Conservation (phyloP, 225 moss, liverwort and hornwort genomes). For the Antitrichia curtipendula region DNA sequence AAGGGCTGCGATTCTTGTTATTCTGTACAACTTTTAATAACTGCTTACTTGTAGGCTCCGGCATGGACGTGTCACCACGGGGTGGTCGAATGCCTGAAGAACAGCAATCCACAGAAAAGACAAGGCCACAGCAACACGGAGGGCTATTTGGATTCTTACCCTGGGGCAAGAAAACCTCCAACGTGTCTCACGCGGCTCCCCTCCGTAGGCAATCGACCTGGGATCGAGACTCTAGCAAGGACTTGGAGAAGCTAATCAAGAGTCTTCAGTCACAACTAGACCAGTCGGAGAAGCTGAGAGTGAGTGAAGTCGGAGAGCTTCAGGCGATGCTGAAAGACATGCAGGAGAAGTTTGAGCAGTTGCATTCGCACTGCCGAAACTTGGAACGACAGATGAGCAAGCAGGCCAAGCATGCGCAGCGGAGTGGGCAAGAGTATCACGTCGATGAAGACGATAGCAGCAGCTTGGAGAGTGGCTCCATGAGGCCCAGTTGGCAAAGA, state of each 20-base stretch:
- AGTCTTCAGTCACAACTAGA: slow-evolving; percentile 25
- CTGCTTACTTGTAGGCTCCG: slow-evolving; percentile 1
- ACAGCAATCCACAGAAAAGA: background rate
- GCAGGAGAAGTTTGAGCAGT: slow-evolving; percentile 26
- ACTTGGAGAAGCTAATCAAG: slow-evolving; percentile 6
- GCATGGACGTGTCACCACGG: slow-evolving; percentile 11
- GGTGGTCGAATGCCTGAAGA: background rate
- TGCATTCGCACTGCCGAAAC: slow-evolving; percentile 31
- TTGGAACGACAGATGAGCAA: slow-evolving; percentile 24
- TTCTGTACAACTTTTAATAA: background rate
- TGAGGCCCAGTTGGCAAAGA: background rate
- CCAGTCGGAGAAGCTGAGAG: slow-evolving; percentile 17
- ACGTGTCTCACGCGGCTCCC: background rate
- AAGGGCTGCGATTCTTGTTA: background rate
- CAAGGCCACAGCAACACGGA: background rate
- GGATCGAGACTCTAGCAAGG: slow-evolving; percentile 11
- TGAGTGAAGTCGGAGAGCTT: slow-evolving; percentile 17
- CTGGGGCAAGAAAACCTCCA: slow-evolving; percentile 28
- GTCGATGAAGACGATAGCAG: slow-evolving; percentile 31
- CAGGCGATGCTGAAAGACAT: slow-evolving; percentile 11
- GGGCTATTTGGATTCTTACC: slow-evolving; percentile 29
- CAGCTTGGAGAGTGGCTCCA: slow-evolving; percentile 17
- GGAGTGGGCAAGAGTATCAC: background rate
- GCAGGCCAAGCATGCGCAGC: background rate
- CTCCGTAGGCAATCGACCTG: background rate